Conservation (phyloP, 164 flowering plant species). For the Cinnamomum chago region DNA sequence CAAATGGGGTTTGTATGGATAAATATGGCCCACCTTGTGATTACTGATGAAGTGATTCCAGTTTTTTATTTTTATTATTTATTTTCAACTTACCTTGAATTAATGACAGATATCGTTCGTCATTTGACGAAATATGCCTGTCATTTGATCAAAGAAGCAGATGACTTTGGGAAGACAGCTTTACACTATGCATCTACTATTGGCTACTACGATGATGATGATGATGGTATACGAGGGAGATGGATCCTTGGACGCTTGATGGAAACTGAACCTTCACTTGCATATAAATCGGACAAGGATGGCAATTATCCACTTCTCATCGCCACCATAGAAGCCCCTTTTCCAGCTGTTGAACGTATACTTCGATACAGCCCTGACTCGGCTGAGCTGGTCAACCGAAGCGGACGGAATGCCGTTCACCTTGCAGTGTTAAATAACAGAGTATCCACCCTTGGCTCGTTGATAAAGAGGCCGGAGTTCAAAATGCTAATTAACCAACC, state of each 20-base stretch:
- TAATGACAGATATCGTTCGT: neutral
- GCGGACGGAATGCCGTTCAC: conserved; percentile 11
- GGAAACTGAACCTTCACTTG: neutral
- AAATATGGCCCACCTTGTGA: too few relatives aligned
- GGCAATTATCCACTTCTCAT: conserved; percentile 4
- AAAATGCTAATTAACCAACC: neutral
- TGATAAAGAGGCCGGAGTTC: neutral
- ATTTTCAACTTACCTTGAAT: too few relatives aligned
- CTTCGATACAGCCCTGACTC: neutral
- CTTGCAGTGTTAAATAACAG: neutral
- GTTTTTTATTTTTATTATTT: too few relatives aligned
- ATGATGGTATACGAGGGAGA: too few relatives aligned
- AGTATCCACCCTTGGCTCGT: too few relatives aligned
- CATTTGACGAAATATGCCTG: rapidly evolving
- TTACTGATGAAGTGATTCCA: too few relatives aligned
- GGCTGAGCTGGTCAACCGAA: neutral
- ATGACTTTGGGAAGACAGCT: conserved; percentile 3
- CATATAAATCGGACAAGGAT: neutral
- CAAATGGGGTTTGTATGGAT: too few relatives aligned
- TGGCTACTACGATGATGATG: too few relatives aligned
- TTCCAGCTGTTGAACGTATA: neutral
- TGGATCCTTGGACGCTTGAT: neutral
- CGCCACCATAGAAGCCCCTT: neutral
- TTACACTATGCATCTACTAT: conserved; percentile 6
- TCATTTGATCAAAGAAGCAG: neutral